phyloP scores from a whole-genome alignment of 768 basidiomycete genomes.

The Pisolithus albus region DNA sequence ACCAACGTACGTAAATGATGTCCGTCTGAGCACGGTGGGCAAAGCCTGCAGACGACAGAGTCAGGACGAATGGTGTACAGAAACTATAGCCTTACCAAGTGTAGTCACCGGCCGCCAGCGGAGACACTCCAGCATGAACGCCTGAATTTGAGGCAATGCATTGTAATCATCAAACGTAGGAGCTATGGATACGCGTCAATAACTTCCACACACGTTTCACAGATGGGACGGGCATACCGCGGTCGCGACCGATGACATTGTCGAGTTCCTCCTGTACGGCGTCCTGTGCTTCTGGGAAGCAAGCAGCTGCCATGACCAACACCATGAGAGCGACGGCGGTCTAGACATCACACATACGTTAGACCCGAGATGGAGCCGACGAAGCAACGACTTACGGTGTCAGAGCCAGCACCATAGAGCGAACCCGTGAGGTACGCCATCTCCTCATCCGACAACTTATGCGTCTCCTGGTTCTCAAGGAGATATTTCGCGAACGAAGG shows the following conservation, averaged over 20 bases:
- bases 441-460: conserved; percentile 50
- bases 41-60: conserved; percentile 34
- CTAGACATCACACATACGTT: conserved; percentile 9
- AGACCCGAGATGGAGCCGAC: background rate
- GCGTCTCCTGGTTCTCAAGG: conserved; percentile 46
- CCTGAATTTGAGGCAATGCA: conserved; percentile 31
- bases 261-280: conserved; percentile 52
- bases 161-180: conserved; percentile 37
- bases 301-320: conserved; percentile 50
- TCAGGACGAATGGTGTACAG: background rate
- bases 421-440: conserved; percentile 57
- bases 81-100: conserved; percentile 15
- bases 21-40: conserved; percentile 60
- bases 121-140: conserved; percentile 36
- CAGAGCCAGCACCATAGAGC: conserved; percentile 62
- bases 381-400: conserved; percentile 36
- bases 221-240: conserved; percentile 11
- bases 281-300: conserved; percentile 45
- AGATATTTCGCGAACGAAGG: conserved; percentile 54
- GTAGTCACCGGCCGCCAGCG: conserved; percentile 37
- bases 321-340: conserved; percentile 55
- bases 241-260: conserved; percentile 40
- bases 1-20: conserved; percentile 46
- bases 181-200: conserved; percentile 16
- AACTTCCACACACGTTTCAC: background rate